Percentiles rank a stretch among this genome's conserved stretches.
phyloP scores from a whole-genome alignment of 805 yeast genomes.

The Metschnikowia colocasiae region DNA sequence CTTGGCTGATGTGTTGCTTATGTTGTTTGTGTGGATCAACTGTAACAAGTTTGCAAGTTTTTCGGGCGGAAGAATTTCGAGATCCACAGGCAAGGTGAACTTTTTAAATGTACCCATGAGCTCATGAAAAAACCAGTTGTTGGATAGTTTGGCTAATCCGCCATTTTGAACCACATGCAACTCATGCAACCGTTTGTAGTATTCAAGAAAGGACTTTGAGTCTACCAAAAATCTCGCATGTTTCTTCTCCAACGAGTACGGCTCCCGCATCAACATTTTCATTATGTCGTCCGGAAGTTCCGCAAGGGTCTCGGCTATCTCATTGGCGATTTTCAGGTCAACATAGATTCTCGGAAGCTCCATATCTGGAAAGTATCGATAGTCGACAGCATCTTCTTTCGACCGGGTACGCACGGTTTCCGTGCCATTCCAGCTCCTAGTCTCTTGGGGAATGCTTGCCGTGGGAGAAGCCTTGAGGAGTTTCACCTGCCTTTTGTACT shows the following conservation, averaged over 20 bases:
- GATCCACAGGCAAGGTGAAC: slow-evolving; percentile 36
- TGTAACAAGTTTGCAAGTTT: slow-evolving; percentile 54
- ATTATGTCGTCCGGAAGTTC: slow-evolving; percentile 60
- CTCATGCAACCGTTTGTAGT: slow-evolving; percentile 39
- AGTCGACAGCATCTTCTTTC: slow-evolving; percentile 81
- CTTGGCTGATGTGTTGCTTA: slow-evolving; percentile 70
- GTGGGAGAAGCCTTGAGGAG: slow-evolving; percentile 35
- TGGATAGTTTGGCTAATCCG: slow-evolving; percentile 15
- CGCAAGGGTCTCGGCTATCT: slow-evolving; percentile 47
- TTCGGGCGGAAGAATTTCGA: slow-evolving; percentile 29
- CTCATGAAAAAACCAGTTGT: slow-evolving; percentile 83
- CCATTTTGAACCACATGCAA: slow-evolving; percentile 43
- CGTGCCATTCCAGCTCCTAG: slow-evolving; percentile 89
- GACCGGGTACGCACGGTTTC: slow-evolving; percentile 63
- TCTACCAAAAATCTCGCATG: slow-evolving; percentile 71
- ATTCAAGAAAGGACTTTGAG: slow-evolving; percentile 45
- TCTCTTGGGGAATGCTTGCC: slow-evolving; percentile 46
- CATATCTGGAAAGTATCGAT: slow-evolving; percentile 92
- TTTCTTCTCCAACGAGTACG: slow-evolving; percentile 58
- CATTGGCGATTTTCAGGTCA: slow-evolving; percentile 37
- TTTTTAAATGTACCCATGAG: slow-evolving; percentile 65
- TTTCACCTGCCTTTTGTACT: slow-evolving; percentile 64
- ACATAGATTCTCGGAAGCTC: slow-evolving; percentile 67
- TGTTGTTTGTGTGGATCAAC: slow-evolving; percentile 40
- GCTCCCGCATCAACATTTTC: slow-evolving; percentile 39